Evolutionary conservation across 768 basidiomycete species (phyloP).

Genomic region (Lanmaoa pseudosensibilis): DNA sequence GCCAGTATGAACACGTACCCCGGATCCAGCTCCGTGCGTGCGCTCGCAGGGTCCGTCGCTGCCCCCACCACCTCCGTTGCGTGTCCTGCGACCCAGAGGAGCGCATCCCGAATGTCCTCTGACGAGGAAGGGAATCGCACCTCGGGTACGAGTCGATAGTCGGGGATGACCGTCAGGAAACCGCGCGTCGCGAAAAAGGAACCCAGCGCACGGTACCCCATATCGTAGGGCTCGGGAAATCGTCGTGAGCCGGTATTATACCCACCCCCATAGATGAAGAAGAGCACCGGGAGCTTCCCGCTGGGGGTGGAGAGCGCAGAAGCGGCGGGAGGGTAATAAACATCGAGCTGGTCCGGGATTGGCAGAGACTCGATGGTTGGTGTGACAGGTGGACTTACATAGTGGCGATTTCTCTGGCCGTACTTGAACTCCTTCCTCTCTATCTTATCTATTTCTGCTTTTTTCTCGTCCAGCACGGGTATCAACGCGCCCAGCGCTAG

Average conservation of each 20-base stretch:
- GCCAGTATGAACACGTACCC: constrained; percentile 49
- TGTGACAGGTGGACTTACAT: constrained; percentile 13
- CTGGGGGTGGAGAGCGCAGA: constrained; percentile 22
- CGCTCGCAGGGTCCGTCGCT: constrained; percentile 2
- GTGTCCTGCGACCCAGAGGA: constrained; percentile 52
- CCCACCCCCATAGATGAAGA: constrained; percentile 70
- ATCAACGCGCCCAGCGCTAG: constrained; percentile 50
- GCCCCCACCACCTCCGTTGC: constrained; percentile 15
- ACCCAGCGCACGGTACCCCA: constrained; percentile 57
- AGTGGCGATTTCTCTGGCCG: constrained; percentile 45
- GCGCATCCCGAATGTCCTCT: constrained; percentile 60
- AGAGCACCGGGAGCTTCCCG: constrained; percentile 48
- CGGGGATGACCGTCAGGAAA: constrained; percentile 63
- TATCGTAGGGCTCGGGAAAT: constrained; percentile 45
- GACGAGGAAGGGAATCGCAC: constrained; percentile 54
- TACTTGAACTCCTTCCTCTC: constrained; percentile 57
- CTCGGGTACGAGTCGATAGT: constrained; percentile 64
- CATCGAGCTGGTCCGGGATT: constrained; percentile 49
- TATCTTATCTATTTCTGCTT: constrained; percentile 46
- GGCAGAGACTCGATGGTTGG: not conserved
- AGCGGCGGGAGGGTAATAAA: constrained; percentile 55
- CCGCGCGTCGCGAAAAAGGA: constrained; percentile 61
- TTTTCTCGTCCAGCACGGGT: constrained; percentile 50
- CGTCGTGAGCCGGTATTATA: constrained; percentile 53
- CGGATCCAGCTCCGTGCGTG: constrained; percentile 36